Evolutionary conservation across 2,329 filamentous ascomycete genomes (phyloP), one percentile per base, ranked within the genome.

Genomic region (Herpotrichia juniperi): DNA sequence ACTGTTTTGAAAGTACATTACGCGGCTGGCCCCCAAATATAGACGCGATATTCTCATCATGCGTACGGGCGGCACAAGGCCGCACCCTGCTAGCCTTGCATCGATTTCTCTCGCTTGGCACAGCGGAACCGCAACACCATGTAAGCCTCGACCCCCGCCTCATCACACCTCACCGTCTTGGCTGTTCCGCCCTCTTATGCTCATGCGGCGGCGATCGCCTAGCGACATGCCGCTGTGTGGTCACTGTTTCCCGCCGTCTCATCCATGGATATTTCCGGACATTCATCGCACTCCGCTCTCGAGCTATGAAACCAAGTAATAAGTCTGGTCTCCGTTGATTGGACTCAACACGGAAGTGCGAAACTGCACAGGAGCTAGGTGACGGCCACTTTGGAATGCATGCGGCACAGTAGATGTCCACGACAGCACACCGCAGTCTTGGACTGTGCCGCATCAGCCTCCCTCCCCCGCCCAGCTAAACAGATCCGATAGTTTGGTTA

Each of bases 401-500:
- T 26, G 25, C 24, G 42, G 26, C 16, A 26, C 42, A 44, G 25
- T 14, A 44, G 12, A 6, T 4, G 3, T 19, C 34, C 34, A 37
- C 34, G n/a, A 37, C n/a, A 37, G 34, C 34, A 19, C 7, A 37
- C 34, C 34, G 26, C 30, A 4, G 28, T 19, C 17, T 30, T 35
- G 17, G 17, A 28, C 43, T 24, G 19, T 35, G 32, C 30, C 31
- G 28, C 24, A 45, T 45, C 16, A 42, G 39, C 39, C 39, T 28
- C 39, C 16, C 19, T 10, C 19, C 24, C 26, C 21, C 31, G 30
- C 44, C n/a, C 32, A 46, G 31, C 44, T 31, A 46, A 34, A 25
- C 42, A 46, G 26, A 21, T 24, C 44, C 34, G 25, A 17, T 21
- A 48, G 11, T 26, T n/a, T 40, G 45, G 31, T 19, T 35, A 28